A percentile compares a stretch with the other conserved stretches of the same genome.
These are phyloP conservation scores for Rhizopus sp. DNA, from an alignment of 371 early-diverging fungal species.

Conservation along the genomic window DNA sequence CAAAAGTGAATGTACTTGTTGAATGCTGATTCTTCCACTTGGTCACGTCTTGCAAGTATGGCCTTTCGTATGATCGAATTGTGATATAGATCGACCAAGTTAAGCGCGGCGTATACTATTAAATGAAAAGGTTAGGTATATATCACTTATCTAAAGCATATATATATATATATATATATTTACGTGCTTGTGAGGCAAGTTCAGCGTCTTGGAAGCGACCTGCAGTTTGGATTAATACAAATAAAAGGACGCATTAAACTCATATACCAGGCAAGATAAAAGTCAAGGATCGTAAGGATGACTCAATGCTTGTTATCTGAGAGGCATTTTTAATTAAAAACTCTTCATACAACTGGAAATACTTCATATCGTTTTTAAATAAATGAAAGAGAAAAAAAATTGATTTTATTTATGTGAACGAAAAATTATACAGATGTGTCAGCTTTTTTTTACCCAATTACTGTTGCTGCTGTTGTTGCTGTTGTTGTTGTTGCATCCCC, in stretches of 20 bases:
- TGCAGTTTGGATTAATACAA: constrained; percentile 26
- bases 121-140: background rate
- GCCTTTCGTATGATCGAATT: constrained; percentile 81
- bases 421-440: too few relatives aligned
- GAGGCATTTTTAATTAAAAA: constrained; percentile 87
- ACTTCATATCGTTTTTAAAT: constrained; percentile 37
- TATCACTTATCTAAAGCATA: background rate
- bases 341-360: constrained; percentile 71
- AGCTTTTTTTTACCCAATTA: background rate
- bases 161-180: too few relatives aligned
- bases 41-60: constrained; percentile 43
- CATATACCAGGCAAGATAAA: constrained; percentile 84
- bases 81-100: constrained; percentile 84
- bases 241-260: constrained; percentile 22
- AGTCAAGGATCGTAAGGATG: constrained; percentile 81
- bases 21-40: constrained; percentile 60
- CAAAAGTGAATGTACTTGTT: constrained; percentile 80
- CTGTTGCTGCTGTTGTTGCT: too few relatives aligned
- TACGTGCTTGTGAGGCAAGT: constrained; percentile 89
- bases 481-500: constrained; percentile 19
- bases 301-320: constrained; percentile 87
- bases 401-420: background rate
- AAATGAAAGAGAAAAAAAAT: constrained; percentile 10
- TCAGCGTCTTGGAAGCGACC: constrained; percentile 94
- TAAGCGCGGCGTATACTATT: constrained; percentile 80